Evolutionary conservation across 108 stramenopile genomes (phyloP), one percentile per base, ranked within the genome.

Genomic region (Cyclotella kingstonii): DNA sequence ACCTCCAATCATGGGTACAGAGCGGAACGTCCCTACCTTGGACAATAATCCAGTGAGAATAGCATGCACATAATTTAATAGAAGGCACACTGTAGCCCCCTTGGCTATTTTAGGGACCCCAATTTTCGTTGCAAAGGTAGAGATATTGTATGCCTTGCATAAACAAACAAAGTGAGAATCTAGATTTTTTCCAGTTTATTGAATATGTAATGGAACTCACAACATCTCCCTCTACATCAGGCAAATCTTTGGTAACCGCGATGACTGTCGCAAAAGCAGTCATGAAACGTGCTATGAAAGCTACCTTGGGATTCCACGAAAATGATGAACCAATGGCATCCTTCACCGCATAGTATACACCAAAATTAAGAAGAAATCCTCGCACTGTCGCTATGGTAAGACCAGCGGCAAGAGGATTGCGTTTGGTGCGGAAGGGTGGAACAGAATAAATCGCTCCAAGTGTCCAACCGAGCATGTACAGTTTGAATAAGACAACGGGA

Each of bases 221-320:
- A 71, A 81, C 90, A 64, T 97, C 97, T 12, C 97, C 97, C 76
- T 93, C 94, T 19, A 91, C 73, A 77, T 97, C 97, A 5, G 97
- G 97, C 27, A 97, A 73, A 76, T 97, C 97, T 63, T 98, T 98
- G 0, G 95, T 95, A 5, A 96, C 79, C 2, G 97, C 97, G 78
- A 98, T 98, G 0, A 95, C 86, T 3, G 85, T 83, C 7, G 97
- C 97, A 81, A 95, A 98, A 6, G 75, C 72, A 0, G 94, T 95
- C 97, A 98, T 98, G 64, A 98, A 98, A 42, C 95, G 75, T 27
- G 97, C 91, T 57, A 98, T 81, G 64, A 96, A 96, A 12, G 94
- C 19, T 25, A 94, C 95, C 54, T 92, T 95, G 12, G 94, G 95
- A 57, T 87, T 91, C 97, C 97, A 98, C 12, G 39, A 27, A 72